These are phyloP conservation scores for Clavispora phyllophila DNA, from an alignment of 805 yeast species.

Conservation along the genomic window DNA sequence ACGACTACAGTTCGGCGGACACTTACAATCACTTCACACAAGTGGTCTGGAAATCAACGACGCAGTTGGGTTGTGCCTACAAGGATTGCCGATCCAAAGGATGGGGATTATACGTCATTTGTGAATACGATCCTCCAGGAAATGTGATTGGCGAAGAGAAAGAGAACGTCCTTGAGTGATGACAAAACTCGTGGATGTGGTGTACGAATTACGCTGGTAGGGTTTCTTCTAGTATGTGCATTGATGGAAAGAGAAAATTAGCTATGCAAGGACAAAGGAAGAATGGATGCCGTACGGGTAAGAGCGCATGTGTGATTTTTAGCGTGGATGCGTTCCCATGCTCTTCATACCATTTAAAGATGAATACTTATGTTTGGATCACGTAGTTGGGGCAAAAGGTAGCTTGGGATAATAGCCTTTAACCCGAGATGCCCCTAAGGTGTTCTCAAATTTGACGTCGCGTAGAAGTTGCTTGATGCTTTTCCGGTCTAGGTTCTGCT, in stretches of 20 bases:
- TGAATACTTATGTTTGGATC: too few relatives aligned
- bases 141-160: constrained; percentile 27
- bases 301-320: too few relatives aligned
- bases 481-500: constrained; percentile 6
- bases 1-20: constrained; percentile 20
- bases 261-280: not conserved
- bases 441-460: constrained; percentile 8
- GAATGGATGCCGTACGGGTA: too few relatives aligned
- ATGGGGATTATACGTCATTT: constrained; percentile 31
- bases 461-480: constrained; percentile 2
- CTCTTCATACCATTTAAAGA: too few relatives aligned
- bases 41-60: constrained; percentile 26
- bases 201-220: too few relatives aligned
- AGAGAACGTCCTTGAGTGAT: constrained; percentile 19
- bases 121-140: constrained; percentile 34
- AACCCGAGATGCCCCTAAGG: constrained; percentile 6
- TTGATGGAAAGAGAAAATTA: not conserved
- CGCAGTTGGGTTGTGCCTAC: constrained; percentile 28
- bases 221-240: not conserved
- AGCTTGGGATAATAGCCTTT: constrained; percentile 16
- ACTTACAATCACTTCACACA: constrained; percentile 29
- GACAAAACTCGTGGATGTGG: too few relatives aligned
- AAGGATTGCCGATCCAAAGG: constrained; percentile 25
- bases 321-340: too few relatives aligned
- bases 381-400: constrained; percentile 2